Evolutionary conservation across 257 asterid species (phyloP).

Genomic region (Solanum gandarillasii): DNA sequence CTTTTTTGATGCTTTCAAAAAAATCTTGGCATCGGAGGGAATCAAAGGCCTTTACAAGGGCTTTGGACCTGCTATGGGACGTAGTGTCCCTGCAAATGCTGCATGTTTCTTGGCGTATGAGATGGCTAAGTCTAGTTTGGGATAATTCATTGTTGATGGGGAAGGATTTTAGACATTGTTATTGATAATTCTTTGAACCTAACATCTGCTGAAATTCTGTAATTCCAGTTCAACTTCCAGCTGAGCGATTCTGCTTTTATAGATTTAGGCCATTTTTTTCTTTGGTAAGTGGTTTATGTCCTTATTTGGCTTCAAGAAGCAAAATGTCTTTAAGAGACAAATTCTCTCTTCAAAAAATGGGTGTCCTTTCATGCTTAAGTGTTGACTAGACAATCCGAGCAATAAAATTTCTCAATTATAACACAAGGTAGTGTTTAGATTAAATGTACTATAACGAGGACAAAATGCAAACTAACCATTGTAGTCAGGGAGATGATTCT

Average conservation of each 20-base stretch:
- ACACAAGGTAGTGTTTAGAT: neutral
- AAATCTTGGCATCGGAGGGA: slow-evolving; percentile 62
- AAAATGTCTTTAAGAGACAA: neutral
- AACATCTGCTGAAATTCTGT: neutral
- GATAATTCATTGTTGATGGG: neutral
- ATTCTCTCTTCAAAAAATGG: neutral
- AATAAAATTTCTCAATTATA: neutral
- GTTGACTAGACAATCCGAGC: neutral
- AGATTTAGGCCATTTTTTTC: neutral
- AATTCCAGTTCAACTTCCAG: neutral
- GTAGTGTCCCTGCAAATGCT: slow-evolving; percentile 4
- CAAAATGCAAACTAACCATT: too few relatives aligned
- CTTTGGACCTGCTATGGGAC: slow-evolving; percentile 55
- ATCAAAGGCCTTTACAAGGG: slow-evolving; percentile 79
- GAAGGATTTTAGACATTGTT: neutral
- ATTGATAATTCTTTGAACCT: neutral
- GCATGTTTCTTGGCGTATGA: slow-evolving; percentile 8
- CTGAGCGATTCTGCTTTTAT: neutral
- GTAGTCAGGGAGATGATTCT: neutral
- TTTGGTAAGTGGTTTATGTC: neutral
- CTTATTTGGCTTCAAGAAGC: neutral
- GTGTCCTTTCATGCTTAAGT: neutral
- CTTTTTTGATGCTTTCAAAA: slow-evolving; percentile 50
- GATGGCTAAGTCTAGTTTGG: neutral
- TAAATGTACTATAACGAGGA: too few relatives aligned